Evolutionary conservation across 306 rosid genomes (phyloP).

Genomic region (Cyclanthera cordifolia): DNA sequence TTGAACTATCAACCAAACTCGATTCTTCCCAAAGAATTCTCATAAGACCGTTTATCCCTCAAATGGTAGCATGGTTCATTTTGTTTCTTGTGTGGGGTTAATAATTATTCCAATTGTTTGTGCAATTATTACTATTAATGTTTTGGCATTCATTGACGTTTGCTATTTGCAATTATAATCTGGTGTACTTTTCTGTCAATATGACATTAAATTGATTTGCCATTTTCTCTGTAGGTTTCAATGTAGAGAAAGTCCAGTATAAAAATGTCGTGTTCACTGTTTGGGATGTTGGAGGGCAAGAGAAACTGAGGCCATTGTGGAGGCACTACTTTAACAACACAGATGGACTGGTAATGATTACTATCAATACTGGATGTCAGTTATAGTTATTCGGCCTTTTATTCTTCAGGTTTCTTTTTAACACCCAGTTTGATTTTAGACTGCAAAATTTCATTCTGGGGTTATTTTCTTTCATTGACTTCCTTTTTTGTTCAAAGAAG

Average conservation of each 20-base stretch:
- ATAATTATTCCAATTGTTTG: neutral
- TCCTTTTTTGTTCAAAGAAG: neutral
- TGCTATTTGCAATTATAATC: neutral
- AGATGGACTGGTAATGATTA: conserved; percentile 61
- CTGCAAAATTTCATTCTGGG: too few species aligned
- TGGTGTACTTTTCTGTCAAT: neutral
- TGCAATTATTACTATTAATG: neutral
- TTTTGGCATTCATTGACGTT: neutral
- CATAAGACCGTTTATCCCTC: neutral
- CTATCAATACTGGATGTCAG: neutral
- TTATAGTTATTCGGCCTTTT: conserved; percentile 9
- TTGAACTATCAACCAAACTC: neutral
- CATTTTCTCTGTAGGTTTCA: conserved; percentile 47
- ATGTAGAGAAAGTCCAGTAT: conserved; percentile 95
- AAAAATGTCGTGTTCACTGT: conserved; percentile 94
- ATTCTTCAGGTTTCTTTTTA: neutral
- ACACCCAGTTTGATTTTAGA: neutral
- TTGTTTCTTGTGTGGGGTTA: neutral
- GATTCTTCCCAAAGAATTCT: neutral
- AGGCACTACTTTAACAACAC: conserved; percentile 92
- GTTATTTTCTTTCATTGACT: neutral
- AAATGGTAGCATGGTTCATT: neutral
- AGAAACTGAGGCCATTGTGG: conserved; percentile 92
- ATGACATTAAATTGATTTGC: neutral
- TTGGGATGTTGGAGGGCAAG: conserved; percentile 99